Evolutionary conservation across 1,284 basidiomycete genomes (phyloP).

Genomic region (Naganishia cerealis): DNA sequence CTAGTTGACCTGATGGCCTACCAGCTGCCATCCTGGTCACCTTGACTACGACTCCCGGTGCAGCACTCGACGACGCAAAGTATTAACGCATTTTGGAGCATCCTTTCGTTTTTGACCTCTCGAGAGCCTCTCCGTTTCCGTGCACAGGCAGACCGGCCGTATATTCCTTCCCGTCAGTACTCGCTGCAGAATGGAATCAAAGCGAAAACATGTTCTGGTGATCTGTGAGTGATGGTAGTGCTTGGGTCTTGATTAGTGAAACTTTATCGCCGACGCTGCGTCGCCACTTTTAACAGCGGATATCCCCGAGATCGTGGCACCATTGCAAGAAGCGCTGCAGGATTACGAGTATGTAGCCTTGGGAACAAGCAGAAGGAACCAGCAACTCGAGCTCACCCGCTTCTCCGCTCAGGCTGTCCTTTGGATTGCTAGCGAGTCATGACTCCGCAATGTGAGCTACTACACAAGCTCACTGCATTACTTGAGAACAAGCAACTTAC

Average conservation of each 20-base stretch:
- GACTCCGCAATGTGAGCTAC: background rate
- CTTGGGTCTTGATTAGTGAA: background rate
- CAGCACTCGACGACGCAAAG: too few species aligned
- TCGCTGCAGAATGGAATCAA: background rate
- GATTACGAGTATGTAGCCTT: background rate
- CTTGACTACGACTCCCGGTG: too few species aligned
- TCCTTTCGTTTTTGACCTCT: too few species aligned
- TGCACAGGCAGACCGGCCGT: too few species aligned
- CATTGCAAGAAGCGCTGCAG: background rate
- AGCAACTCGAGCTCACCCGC: background rate
- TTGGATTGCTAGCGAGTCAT: background rate
- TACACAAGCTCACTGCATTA: background rate
- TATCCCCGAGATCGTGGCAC: background rate
- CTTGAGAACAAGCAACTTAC: background rate
- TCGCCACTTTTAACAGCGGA: background rate
- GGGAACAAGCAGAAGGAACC: background rate
- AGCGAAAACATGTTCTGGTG: conserved; percentile 16
- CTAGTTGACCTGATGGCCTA: too few species aligned
- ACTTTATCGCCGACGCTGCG: background rate
- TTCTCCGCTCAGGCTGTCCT: background rate
- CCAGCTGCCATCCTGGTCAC: too few species aligned
- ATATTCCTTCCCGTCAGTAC: background rate
- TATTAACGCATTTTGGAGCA: too few species aligned
- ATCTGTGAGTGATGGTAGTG: conserved; percentile 1
- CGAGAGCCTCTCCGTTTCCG: too few species aligned